Evolutionary conservation across 495 filamentous ascomycete genomes (phyloP).

Genomic region (Lophium mytilinum): DNA sequence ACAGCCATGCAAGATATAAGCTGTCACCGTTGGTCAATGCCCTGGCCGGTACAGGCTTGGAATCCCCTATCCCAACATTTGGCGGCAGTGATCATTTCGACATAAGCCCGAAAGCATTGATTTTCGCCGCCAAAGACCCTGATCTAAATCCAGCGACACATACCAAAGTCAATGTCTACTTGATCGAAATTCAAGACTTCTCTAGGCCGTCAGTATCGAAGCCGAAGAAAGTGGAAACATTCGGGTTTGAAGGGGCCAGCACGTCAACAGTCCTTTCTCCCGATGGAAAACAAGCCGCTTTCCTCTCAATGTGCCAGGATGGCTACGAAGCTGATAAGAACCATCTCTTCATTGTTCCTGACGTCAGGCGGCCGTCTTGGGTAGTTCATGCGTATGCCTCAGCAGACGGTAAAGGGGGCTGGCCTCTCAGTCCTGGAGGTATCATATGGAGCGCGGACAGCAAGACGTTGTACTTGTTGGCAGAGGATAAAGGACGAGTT

Average conservation of each 20-base stretch:
- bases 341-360: constrained; percentile 53
- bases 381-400: constrained; percentile 45
- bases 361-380: constrained; percentile 42
- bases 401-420: constrained; percentile 22
- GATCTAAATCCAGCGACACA: constrained; percentile 66
- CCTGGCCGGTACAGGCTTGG: constrained; percentile 48
- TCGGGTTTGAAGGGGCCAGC: constrained; percentile 58
- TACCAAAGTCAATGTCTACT: constrained; percentile 73
- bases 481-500: constrained; percentile 24
- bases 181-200: constrained; percentile 53
- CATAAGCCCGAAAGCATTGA: constrained; percentile 49
- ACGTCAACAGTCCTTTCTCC: constrained; percentile 68
- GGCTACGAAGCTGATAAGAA: constrained; percentile 91
- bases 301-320: constrained; percentile 54
- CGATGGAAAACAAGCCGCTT: constrained; percentile 64
- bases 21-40: constrained; percentile 49
- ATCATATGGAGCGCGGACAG: constrained; percentile 28
- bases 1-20: constrained; percentile 34
- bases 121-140: constrained; percentile 83
- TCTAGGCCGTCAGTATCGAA: constrained; percentile 20
- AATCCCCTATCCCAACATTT: constrained; percentile 55
- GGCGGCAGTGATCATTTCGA: constrained; percentile 54
- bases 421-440: constrained; percentile 24
- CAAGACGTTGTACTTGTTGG: constrained; percentile 19
- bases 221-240: constrained; percentile 39